A percentile compares a stretch with the other conserved stretches of the same genome.
phyloP scores from a whole-genome alignment of 768 basidiomycete genomes.

The Tulasnella sp. region DNA sequence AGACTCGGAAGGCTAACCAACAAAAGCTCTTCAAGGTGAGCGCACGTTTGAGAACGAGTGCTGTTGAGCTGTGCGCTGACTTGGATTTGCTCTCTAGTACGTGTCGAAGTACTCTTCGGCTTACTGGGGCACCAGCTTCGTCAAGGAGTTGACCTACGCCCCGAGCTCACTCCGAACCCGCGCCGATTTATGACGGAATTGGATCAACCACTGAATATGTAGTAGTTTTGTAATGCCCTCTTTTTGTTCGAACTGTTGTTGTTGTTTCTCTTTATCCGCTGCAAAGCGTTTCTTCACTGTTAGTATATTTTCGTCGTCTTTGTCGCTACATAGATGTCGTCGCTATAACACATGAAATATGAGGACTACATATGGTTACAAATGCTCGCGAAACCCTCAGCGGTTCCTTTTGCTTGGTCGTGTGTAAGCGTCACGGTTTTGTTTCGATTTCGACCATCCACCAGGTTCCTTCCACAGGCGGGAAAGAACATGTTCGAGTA shows the following conservation, averaged over 20 bases:
- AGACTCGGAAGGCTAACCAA: slow-evolving; percentile 82
- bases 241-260: too few relatives aligned
- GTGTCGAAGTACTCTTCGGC: slow-evolving; percentile 89
- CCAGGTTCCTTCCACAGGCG: neutral
- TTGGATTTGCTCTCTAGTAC: slow-evolving; percentile 33
- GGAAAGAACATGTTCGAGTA: too few relatives aligned
- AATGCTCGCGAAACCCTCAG: too few relatives aligned
- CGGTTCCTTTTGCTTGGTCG: slow-evolving; percentile 6
- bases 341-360: neutral
- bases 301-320: neutral
- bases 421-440: slow-evolving; percentile 6
- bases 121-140: slow-evolving; percentile 87
- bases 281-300: too few relatives aligned
- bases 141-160: slow-evolving; percentile 25
- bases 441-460: neutral
- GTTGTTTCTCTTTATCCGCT: neutral
- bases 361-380: neutral
- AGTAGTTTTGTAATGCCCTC: neutral
- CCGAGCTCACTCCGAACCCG: neutral
- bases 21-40: slow-evolving; percentile 79
- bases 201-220: neutral
- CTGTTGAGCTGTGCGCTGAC: neutral
- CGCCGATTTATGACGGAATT: neutral
- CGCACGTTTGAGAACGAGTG: neutral
- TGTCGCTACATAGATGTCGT: neutral